Base-by-base conservation (phyloP, 2,329 filamentous ascomycete genomes). In the Hirsutella minnesotensis region DNA sequence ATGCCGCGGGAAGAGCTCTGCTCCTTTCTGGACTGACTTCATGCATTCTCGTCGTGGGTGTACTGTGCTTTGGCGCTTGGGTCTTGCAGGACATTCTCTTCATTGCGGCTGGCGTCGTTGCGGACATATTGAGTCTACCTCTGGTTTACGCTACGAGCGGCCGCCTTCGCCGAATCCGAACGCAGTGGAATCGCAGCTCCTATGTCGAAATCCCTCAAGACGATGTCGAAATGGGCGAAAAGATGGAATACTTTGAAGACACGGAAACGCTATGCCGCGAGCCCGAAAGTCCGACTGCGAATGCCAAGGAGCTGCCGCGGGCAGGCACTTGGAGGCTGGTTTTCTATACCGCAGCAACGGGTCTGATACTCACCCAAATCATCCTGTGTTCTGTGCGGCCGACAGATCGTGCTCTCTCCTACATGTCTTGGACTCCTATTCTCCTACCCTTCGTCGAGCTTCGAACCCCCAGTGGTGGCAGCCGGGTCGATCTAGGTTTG, bases 401-500 rank as follows among this genome's bases (percentile, higher is more conserved):
- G 1, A 46, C 50, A 29, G 59, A 62, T 16, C 48, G 52, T 18
- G 58, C 59, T 2, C 40, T 63, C 20, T 56, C 50, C 0, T 62
- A 61, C 42, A 51, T 62, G 34, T 62, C 59, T 0, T 63, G 60
- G 59, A 62, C 59, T 0, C 50, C 52, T 4, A 50, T 51, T 1
- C 49, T 62, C 3, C 47, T 62, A 8, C 59, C 60, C 0, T 58
- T 62, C 16, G 46, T 62, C 20, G 60, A 62, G 34, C 51, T 52
- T 5, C 55, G 53, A 9, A 53, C 59, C 4, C 52, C 59, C 9
- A 52, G 49, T 13, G 48, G 57, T 2, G 53, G 51, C 3, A 49
- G 50, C 19, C 42, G 57, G 3, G 41, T 51, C 3, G 48, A 49
- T 18, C 42, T 58, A 2, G 41, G 52, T 1, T 48, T 54, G 0